Percentiles rank a stretch among this genome's conserved stretches.
phyloP scores from a whole-genome alignment of 1,284 basidiomycete species.

The Leccinum olivaceoglutinosum region DNA sequence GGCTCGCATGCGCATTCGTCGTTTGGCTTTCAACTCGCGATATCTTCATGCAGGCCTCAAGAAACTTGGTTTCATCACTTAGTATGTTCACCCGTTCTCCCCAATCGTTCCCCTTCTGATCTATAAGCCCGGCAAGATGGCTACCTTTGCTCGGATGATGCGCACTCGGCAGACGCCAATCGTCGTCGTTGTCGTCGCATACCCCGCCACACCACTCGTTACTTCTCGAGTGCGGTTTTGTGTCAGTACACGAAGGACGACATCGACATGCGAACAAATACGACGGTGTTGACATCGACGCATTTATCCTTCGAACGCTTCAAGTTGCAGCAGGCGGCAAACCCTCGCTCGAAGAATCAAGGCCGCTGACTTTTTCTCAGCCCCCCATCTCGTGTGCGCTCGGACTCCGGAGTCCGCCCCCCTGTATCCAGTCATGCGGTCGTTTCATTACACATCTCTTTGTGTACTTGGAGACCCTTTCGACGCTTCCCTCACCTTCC shows the following conservation, averaged over 20 bases:
- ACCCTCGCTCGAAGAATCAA: too few species aligned
- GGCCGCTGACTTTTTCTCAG: too few species aligned
- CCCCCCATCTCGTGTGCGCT: too few species aligned
- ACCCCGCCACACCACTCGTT: constrained; percentile 90
- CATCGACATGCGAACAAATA: constrained; percentile 52
- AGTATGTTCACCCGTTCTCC: constrained; percentile 79
- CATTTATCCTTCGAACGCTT: too few species aligned
- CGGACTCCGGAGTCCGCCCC: too few species aligned
- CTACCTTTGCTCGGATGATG: constrained; percentile 87
- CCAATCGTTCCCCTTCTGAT: constrained; percentile 93
- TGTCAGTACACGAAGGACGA: constrained; percentile 95
- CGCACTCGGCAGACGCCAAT: constrained; percentile 76
- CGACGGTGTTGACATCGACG: too few species aligned
- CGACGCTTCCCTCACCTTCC: too few species aligned
- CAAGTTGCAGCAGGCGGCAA: too few species aligned
- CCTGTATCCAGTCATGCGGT: too few species aligned
- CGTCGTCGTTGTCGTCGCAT: constrained; percentile 85
- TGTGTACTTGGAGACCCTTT: too few species aligned
- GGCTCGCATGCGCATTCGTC: constrained; percentile 74
- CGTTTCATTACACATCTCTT: too few species aligned
- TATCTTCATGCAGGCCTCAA: constrained; percentile 86
- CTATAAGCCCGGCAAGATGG: constrained; percentile 94
- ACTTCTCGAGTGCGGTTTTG: constrained; percentile 93
- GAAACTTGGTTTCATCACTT: constrained; percentile 96
- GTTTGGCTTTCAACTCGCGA: constrained; percentile 92